phyloP scores from a whole-genome alignment of 1,139 yeast species.

The Arxiozyma bovina region DNA sequence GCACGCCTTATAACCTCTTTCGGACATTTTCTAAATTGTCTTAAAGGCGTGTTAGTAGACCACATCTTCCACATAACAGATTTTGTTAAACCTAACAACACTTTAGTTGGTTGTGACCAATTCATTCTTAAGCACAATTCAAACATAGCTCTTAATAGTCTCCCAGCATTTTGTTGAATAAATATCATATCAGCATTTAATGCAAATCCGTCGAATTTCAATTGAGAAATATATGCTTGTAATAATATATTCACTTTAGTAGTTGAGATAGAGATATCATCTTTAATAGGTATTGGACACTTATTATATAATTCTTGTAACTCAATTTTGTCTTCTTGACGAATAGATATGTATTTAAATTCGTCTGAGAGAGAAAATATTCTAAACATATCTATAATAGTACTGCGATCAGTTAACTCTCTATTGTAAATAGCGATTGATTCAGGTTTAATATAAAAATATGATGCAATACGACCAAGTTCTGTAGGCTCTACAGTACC shows the following conservation, averaged over 20 bases:
- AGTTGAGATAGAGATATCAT: slow-evolving; percentile 56
- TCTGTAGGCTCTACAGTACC: slow-evolving; percentile 57
- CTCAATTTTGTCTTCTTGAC: slow-evolving; percentile 83
- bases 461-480: slow-evolving; percentile 77
- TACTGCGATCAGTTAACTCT: slow-evolving; percentile 53
- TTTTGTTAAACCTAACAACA: slow-evolving; percentile 58
- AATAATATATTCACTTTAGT: slow-evolving; percentile 75
- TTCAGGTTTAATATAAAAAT: slow-evolving; percentile 68
- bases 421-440: slow-evolving; percentile 60
- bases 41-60: slow-evolving; percentile 75
- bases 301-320: slow-evolving; percentile 57
- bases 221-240: slow-evolving; percentile 74
- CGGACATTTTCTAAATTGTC: slow-evolving; percentile 71
- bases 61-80: slow-evolving; percentile 79
- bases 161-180: slow-evolving; percentile 86
- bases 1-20: slow-evolving; percentile 59
- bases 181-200: slow-evolving; percentile 89
- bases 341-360: slow-evolving; percentile 70
- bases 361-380: slow-evolving; percentile 79
- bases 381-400: slow-evolving; percentile 66
- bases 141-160: slow-evolving; percentile 75
- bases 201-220: slow-evolving; percentile 80
- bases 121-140: slow-evolving; percentile 65
- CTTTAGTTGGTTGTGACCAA: slow-evolving; percentile 61
- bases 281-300: slow-evolving; percentile 83